These are phyloP conservation scores for Epichloe brachyelytri DNA, from an alignment of 2,329 filamentous ascomycete species.

Conservation along the genomic window DNA sequence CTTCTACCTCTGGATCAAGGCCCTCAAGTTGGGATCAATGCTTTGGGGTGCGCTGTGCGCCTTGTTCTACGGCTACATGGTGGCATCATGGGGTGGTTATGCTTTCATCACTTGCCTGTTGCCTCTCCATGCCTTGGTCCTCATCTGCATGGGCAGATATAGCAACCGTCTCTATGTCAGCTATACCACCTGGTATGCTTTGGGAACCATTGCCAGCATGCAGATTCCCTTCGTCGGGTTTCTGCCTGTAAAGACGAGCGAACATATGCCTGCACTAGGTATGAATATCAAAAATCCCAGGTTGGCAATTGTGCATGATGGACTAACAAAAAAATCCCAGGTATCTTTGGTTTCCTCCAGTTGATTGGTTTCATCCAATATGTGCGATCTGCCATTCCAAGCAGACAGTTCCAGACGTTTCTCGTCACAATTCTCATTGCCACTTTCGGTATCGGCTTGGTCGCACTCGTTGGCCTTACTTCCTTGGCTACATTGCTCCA, in stretches of 20 bases:
- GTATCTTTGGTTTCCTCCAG: constrained; percentile 91
- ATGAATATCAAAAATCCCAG: constrained; percentile 20
- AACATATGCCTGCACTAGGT: constrained; percentile 97
- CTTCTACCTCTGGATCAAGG: constrained; percentile 98
- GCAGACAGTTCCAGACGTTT: constrained; percentile 88
- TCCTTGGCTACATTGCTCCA: constrained; percentile 86
- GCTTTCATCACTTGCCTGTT: constrained; percentile 98
- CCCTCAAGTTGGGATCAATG: constrained; percentile 88
- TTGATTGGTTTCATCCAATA: constrained; percentile 87
- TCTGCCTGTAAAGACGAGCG: constrained; percentile 87
- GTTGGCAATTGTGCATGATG: constrained; percentile 7
- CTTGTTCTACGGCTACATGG: constrained; percentile 99
- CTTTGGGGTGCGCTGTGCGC: constrained; percentile 93
- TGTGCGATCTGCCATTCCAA: constrained; percentile 73
- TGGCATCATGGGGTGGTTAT: constrained; percentile 98
- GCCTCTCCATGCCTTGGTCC: constrained; percentile 82
- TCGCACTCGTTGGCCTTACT: constrained; percentile 73
- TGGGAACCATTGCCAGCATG: constrained; percentile 95
- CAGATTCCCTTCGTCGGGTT: constrained; percentile 99
- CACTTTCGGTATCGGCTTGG: constrained; percentile 60
- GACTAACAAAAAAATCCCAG: constrained; percentile 28
- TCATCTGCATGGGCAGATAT: constrained; percentile 94
- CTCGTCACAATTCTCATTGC: constrained; percentile 62
- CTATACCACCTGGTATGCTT: constrained; percentile 95
- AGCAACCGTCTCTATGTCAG: constrained; percentile 89